phyloP scores from a whole-genome alignment of 371 early-diverging fungal species.

The Lichtheimia hyalospora region DNA sequence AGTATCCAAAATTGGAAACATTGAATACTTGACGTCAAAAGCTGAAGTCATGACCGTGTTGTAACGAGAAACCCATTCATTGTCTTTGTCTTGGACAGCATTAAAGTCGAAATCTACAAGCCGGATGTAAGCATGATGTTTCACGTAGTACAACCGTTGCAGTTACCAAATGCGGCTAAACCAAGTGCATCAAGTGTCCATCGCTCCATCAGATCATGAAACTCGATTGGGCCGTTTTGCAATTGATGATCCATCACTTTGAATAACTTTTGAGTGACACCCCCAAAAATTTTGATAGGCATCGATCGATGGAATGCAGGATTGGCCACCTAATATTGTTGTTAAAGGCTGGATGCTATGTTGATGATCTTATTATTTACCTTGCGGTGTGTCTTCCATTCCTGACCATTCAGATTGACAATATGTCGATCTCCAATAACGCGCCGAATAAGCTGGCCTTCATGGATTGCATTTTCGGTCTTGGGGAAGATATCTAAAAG shows the following conservation, averaged over 20 bases:
- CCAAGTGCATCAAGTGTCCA: slow-evolving; percentile 42
- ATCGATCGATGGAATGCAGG: slow-evolving; percentile 45
- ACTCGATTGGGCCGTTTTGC: neutral
- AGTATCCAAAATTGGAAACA: slow-evolving; percentile 23
- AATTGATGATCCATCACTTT: slow-evolving; percentile 12
- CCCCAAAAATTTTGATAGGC: slow-evolving; percentile 33
- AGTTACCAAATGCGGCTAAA: slow-evolving; percentile 31
- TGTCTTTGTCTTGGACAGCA: slow-evolving; percentile 10
- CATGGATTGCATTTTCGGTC: too few species aligned
- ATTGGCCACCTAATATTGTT: slow-evolving; percentile 21
- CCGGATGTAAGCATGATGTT: neutral
- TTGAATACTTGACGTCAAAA: slow-evolving; percentile 11
- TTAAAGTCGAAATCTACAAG: slow-evolving; percentile 25
- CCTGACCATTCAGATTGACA: slow-evolving; percentile 15
- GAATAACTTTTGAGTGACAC: slow-evolving; percentile 19
- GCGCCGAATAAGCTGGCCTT: slow-evolving; percentile 1
- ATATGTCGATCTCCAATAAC: slow-evolving; percentile 22
- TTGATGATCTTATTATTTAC: neutral
- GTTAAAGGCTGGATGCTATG: too few species aligned
- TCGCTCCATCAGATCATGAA: slow-evolving; percentile 15
- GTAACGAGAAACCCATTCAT: slow-evolving; percentile 13
- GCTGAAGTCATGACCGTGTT: slow-evolving; percentile 17
- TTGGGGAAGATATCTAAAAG: too few species aligned
- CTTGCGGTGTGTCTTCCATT: slow-evolving; percentile 29
- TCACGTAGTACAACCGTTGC: neutral